Conservation (phyloP, 1,284 basidiomycete species). For the Leccinum angustisporum region DNA sequence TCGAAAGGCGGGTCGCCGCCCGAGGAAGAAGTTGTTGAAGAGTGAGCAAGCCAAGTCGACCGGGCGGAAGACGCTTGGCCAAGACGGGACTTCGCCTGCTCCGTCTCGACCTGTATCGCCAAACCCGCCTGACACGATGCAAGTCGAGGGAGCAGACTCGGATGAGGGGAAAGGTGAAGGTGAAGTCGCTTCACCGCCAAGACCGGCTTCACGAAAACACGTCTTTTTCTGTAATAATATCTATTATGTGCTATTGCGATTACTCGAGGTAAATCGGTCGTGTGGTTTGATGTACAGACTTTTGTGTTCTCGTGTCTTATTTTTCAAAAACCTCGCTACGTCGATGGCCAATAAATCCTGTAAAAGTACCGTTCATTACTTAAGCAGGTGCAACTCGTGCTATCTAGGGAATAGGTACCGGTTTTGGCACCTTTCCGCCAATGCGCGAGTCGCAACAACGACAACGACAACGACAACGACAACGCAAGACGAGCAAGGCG, state of each 20-base stretch:
- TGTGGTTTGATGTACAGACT: slow-evolving; percentile 30
- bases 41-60: slow-evolving; percentile 75
- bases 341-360: slow-evolving; percentile 42
- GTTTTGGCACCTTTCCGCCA: no score
- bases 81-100: slow-evolving; percentile 38
- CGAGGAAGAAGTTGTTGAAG: slow-evolving; percentile 74
- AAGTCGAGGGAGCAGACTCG: slow-evolving; percentile 33
- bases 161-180: slow-evolving; percentile 29
- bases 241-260: slow-evolving; percentile 83
- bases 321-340: slow-evolving; percentile 74
- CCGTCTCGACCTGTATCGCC: slow-evolving; percentile 50
- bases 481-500: no score
- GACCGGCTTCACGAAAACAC: slow-evolving; percentile 44
- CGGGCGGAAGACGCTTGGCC: slow-evolving; percentile 55
- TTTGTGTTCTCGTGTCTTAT: slow-evolving; percentile 80
- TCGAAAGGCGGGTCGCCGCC: slow-evolving; percentile 45
- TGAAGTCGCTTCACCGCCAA: slow-evolving; percentile 19
- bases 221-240: slow-evolving; percentile 89
- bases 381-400: slow-evolving; percentile 83
- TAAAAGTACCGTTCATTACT: slow-evolving; percentile 58
- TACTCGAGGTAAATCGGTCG: slow-evolving; percentile 68
- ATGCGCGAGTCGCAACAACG: no score
- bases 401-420: no score
- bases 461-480: no score
- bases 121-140: slow-evolving; percentile 45